Evolutionary conservation across 202 grass and related monocot genomes (phyloP).

Genomic region (Zizania palustris): DNA sequence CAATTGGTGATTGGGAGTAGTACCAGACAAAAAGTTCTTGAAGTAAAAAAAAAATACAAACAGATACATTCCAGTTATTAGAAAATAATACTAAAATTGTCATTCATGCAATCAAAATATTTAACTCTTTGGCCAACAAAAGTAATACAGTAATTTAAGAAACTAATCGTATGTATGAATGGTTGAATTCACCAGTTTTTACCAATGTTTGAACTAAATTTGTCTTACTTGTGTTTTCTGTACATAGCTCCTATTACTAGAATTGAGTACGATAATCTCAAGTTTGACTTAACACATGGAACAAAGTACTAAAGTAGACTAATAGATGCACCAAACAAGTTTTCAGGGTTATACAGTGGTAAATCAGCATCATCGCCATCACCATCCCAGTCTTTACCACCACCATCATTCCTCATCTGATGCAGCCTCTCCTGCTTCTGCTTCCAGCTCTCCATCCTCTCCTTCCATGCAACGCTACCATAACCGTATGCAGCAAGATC

Average conservation of each 20-base stretch:
- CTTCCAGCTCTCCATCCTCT: constrained; percentile 95
- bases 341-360: constrained; percentile 54
- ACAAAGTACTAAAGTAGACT: background rate
- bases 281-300: background rate
- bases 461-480: constrained; percentile 87
- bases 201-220: background rate
- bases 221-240: background rate
- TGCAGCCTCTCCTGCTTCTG: constrained; percentile 84
- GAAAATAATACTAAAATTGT: background rate
- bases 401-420: constrained; percentile 51
- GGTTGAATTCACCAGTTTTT: background rate
- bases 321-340: constrained; percentile 11
- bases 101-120: background rate
- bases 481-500: constrained; percentile 86
- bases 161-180: background rate
- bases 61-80: background rate
- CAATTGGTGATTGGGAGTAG: constrained; percentile 10
- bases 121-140: background rate
- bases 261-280: background rate
- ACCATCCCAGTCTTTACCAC: constrained; percentile 57
- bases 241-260: background rate
- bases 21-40: background rate
- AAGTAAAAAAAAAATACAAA: background rate
- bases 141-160: background rate
- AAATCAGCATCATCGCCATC: constrained; percentile 67